A percentile compares a stretch with the other conserved stretches of the same genome.
Conservation (phyloP, 495 filamentous ascomycete genomes). For the Bacidia rubella region DNA sequence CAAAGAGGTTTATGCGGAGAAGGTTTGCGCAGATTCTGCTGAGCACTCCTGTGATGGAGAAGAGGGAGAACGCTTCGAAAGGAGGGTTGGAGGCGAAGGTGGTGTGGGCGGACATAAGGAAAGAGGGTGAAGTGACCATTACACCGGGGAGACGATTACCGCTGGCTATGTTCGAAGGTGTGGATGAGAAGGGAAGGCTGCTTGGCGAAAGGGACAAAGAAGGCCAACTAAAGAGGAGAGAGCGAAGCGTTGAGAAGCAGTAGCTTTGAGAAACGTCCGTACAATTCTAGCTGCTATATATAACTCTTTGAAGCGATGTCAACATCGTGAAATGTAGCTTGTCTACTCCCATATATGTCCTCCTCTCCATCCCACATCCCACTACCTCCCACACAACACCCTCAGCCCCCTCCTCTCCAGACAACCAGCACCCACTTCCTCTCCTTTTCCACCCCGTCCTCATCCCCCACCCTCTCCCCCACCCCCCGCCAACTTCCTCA, state of each 20-base stretch:
- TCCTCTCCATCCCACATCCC: background rate
- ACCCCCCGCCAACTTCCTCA: conserved; percentile 6
- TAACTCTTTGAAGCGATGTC: too few relatives aligned
- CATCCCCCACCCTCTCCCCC: background rate
- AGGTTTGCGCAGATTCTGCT: background rate
- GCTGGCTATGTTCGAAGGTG: conserved; percentile 22
- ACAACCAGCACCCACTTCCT: background rate
- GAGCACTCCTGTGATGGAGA: background rate
- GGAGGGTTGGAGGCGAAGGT: background rate
- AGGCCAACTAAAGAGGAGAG: too few relatives aligned
- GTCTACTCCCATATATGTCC: too few relatives aligned
- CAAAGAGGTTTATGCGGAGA: background rate
- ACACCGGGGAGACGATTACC: conserved; percentile 5
- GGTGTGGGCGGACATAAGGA: background rate
- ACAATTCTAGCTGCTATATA: too few relatives aligned
- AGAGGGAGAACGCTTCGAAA: background rate
- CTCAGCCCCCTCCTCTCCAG: background rate
- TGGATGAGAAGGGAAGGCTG: conserved; percentile 10
- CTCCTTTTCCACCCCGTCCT: background rate
- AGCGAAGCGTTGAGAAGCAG: too few relatives aligned
- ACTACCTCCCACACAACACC: background rate
- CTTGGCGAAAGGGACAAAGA: background rate
- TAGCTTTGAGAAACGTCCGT: background rate
- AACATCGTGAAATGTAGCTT: too few relatives aligned
- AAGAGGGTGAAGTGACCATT: background rate